Evolutionary conservation across 495 filamentous ascomycete species (phyloP).

Genomic region (Aspergillus nanangensis): DNA sequence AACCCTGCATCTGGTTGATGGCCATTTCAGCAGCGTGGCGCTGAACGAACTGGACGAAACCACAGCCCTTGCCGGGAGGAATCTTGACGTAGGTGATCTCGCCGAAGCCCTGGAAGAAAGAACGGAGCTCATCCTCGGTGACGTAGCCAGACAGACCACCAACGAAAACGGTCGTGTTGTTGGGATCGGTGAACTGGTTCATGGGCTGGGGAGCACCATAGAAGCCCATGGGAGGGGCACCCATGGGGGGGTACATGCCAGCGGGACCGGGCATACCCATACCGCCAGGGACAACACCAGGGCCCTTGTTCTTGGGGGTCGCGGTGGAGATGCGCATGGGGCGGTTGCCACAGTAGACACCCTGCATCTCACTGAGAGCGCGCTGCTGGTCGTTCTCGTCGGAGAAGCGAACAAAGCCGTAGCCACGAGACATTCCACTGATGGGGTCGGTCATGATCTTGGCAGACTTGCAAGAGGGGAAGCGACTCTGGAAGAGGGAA

Average conservation of each 20-base stretch:
- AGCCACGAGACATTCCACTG: conserved; percentile 94
- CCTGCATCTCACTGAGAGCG: conserved; percentile 95
- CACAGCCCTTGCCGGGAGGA: conserved; percentile 96
- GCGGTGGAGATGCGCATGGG: conserved; percentile 99
- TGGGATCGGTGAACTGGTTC: conserved; percentile 99
- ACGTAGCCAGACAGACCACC: conserved; percentile 97
- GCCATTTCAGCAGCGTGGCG: conserved; percentile 99
- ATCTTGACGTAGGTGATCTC: conserved; percentile 99
- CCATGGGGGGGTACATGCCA: conserved; percentile 62
- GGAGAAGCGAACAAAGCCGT: conserved; percentile 96
- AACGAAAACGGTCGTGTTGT: conserved; percentile 99
- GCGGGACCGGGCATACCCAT: conserved; percentile 51
- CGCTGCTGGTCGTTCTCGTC: conserved; percentile 93
- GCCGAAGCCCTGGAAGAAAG: conserved; percentile 99
- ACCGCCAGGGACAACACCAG: conserved; percentile 52
- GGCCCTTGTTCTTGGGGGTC: conserved; percentile 91
- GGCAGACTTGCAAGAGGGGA: conserved; percentile 96
- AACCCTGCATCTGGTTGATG: conserved; percentile 99
- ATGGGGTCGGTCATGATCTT: conserved; percentile 99
- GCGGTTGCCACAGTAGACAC: conserved; percentile 97
- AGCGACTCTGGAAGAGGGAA: conserved; percentile 92
- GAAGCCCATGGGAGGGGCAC: conserved; percentile 73
- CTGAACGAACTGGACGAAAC: conserved; percentile 99
- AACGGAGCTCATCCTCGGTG: conserved; percentile 97
- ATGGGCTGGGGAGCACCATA: conserved; percentile 88